Evolutionary conservation across 768 basidiomycete species (phyloP).

Genomic region (Harrya chromipes): DNA sequence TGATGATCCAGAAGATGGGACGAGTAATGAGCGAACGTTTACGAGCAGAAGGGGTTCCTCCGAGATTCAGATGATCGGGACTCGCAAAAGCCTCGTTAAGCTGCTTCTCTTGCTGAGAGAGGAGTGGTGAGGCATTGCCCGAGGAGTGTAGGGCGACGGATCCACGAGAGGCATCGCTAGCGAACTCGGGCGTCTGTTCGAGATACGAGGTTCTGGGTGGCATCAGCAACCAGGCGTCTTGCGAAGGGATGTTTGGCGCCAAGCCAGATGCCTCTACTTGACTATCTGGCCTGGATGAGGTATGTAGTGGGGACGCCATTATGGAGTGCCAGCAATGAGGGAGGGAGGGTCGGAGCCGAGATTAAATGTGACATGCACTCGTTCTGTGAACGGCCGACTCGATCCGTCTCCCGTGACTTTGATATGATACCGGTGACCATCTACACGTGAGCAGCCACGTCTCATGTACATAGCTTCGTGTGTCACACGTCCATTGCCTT

Average conservation of each 20-base stretch:
- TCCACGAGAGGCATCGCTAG: slow-evolving; percentile 18
- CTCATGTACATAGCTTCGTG: too few species aligned
- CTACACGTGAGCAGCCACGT: slow-evolving; percentile 4
- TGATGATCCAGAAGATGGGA: slow-evolving; percentile 28
- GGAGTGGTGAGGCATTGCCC: slow-evolving; percentile 24
- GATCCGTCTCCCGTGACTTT: too few species aligned
- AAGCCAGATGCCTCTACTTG: slow-evolving; percentile 12
- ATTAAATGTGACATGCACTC: neutral
- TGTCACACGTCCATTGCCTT: too few species aligned
- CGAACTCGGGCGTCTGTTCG: slow-evolving; percentile 18
- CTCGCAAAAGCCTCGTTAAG: slow-evolving; percentile 6
- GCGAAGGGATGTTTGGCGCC: slow-evolving; percentile 9
- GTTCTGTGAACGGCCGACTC: neutral
- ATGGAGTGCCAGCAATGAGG: neutral
- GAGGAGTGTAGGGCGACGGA: slow-evolving; percentile 19
- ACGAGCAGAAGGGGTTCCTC: neutral
- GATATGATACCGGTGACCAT: neutral
- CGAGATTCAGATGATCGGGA: neutral
- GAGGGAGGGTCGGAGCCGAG: neutral
- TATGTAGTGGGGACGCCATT: slow-evolving; percentile 5
- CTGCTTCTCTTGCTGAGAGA: slow-evolving; percentile 19
- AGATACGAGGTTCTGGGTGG: slow-evolving; percentile 29
- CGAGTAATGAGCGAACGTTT: slow-evolving; percentile 21
- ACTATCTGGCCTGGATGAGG: slow-evolving; percentile 20
- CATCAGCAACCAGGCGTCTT: slow-evolving; percentile 1